Evolutionary conservation across 1,139 yeast genomes (phyloP), one percentile per base, ranked within the genome.

Genomic region (Diutina siamensis): DNA sequence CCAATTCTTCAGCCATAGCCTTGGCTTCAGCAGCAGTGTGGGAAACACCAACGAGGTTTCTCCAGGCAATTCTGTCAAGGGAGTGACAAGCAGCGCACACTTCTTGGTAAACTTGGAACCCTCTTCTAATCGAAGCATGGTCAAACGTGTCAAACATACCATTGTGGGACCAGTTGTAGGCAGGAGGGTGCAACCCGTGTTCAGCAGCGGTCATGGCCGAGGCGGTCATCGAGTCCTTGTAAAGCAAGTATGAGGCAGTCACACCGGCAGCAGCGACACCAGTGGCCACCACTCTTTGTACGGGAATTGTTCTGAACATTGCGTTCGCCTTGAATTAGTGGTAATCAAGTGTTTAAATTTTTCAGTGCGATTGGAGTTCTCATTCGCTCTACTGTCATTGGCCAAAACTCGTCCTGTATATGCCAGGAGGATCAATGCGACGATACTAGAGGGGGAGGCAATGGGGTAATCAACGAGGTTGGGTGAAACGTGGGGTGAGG

Each of bases 71-170:
- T 74, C 95, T 83, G 64, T 88, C 92, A 60, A 92, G 73, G 27
- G 98, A 89, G 71, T 92, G 99, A 71, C 99, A 92, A 50, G 97
- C 92, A 50, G 98, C 95, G 76, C 99, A 92, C 50, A 92, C 98
- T 70, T 92, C 99, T 68, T 88, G 84, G 77, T 92, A 92, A 51
- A 92, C 99, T 68, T 88, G 97, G 81, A 83, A 92, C 57, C 99
- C 99, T 78, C 99, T 88, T 76, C 99, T 86, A 61, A 92, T 86
- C 46, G 95, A 83, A 50, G 88, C 89, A 67, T 92, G 99, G 73
- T 92, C 98, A 58, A 88, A 94, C 47, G 96, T 77, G 55, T 82
- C 83, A 59, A 89, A 79, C 80, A 88, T 83, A 59, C 94, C 97
- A 61, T 77, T 80, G 69, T 92, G 97, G 44, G 96, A 76, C 98